These are phyloP conservation scores for Pythium grandisporangium DNA, from an alignment of 352 stramenopile genomes.

Conservation along the genomic window DNA sequence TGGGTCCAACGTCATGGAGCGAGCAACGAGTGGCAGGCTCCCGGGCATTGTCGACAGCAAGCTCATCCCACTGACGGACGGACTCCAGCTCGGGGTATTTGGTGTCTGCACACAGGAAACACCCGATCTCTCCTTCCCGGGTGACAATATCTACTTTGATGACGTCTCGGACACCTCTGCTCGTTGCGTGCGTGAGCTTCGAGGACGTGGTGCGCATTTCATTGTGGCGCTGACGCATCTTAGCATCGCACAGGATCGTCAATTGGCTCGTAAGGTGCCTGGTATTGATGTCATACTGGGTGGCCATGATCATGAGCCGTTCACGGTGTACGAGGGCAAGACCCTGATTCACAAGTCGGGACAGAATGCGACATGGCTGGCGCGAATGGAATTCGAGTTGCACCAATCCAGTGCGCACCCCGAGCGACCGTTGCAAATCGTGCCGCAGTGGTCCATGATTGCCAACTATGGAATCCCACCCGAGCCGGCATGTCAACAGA, in stretches of 20 bases:
- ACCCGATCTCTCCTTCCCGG: slow-evolving; percentile 22
- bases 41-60: slow-evolving; percentile 36
- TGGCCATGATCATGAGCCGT: slow-evolving; percentile 88
- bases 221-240: slow-evolving; percentile 84
- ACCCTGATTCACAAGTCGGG: slow-evolving; percentile 88
- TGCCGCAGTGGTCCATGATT: slow-evolving; percentile 81
- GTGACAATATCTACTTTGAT: slow-evolving; percentile 38
- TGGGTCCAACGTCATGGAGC: slow-evolving; percentile 55
- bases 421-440: slow-evolving; percentile 31
- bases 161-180: slow-evolving; percentile 34
- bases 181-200: slow-evolving; percentile 52
- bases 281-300: slow-evolving; percentile 84
- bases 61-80: slow-evolving; percentile 32
- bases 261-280: slow-evolving; percentile 45
- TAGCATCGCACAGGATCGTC: slow-evolving; percentile 63
- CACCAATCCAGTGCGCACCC: slow-evolving; percentile 23
- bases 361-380: slow-evolving; percentile 84
- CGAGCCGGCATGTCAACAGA: slow-evolving; percentile 45
- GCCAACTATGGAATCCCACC: slow-evolving; percentile 45
- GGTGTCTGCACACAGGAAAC: slow-evolving; percentile 64
- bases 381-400: slow-evolving; percentile 65
- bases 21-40: slow-evolving; percentile 23
- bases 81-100: slow-evolving; percentile 57
- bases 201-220: slow-evolving; percentile 58
- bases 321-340: slow-evolving; percentile 70